Percentiles rank a stretch among this genome's conserved stretches.
Conservation (phyloP, 768 basidiomycete species). For the Tylopilus rubrobrunneus region DNA sequence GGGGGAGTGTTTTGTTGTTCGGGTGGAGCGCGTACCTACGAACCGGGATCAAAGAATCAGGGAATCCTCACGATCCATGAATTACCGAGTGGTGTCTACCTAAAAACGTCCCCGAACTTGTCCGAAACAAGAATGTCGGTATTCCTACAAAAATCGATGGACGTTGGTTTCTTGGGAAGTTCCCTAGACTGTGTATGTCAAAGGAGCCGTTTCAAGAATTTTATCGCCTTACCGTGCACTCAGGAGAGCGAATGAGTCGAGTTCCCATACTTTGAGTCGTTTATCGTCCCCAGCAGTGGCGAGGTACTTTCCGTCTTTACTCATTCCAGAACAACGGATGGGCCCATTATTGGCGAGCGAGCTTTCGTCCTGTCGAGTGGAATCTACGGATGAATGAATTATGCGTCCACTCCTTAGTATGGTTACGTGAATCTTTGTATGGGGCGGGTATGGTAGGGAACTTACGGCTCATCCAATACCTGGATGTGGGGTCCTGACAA, state of each 20-base stretch:
- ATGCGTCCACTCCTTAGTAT: conserved; percentile 46
- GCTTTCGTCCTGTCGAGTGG: conserved; percentile 29
- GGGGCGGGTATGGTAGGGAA: neutral
- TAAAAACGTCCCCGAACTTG: conserved; percentile 94
- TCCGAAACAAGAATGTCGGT: conserved; percentile 79
- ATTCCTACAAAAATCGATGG: conserved; percentile 57
- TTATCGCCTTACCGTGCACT: conserved; percentile 54
- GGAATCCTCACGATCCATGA: neutral
- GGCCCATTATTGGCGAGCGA: conserved; percentile 47
- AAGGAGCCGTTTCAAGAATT: neutral
- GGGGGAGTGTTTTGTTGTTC: conserved; percentile 4
- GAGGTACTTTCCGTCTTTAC: conserved; percentile 42
- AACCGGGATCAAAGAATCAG: neutral
- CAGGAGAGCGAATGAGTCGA: conserved; percentile 51
- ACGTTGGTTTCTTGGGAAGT: conserved; percentile 79
- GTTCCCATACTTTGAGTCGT: conserved; percentile 66
- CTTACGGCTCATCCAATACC: conserved; percentile 53
- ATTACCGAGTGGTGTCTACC: conserved; percentile 37
- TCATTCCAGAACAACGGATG: conserved; percentile 56
- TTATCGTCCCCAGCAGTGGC: conserved; percentile 80
- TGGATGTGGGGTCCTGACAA: conserved; percentile 64
- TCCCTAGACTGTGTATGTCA: conserved; percentile 44
- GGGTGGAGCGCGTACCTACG: conserved; percentile 59
- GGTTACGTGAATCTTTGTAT: conserved; percentile 1
- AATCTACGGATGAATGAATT: conserved; percentile 40